Percentiles rank a stretch among this genome's conserved stretches.
These are phyloP conservation scores for Chaetomidium leptoderma DNA, from an alignment of 495 filamentous ascomycete species.

Conservation along the genomic window DNA sequence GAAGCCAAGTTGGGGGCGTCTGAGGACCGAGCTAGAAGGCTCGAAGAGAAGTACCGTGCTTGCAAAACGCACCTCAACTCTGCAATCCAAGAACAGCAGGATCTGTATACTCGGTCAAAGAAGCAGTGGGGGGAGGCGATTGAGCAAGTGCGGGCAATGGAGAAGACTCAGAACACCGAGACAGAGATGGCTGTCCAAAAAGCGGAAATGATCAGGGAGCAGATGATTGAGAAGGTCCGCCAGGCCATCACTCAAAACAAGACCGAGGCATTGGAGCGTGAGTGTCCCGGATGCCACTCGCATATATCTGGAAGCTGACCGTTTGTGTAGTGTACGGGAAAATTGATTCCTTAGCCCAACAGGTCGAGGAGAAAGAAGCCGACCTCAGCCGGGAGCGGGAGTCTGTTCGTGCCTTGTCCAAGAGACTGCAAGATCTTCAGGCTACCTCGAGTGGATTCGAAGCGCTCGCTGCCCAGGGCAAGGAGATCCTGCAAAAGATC, in stretches of 20 bases:
- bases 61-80: constrained; percentile 33
- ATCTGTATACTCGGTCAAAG: constrained; percentile 31
- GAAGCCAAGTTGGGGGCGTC: constrained; percentile 24
- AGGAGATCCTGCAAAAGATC: constrained; percentile 32
- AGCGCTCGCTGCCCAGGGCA: constrained; percentile 26
- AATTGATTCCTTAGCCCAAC: constrained; percentile 23
- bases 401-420: constrained; percentile 20
- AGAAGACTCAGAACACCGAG: constrained; percentile 14
- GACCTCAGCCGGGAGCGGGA: constrained; percentile 31
- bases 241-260: constrained; percentile 27
- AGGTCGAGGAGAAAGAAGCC: constrained; percentile 29
- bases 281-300: constrained; percentile 9
- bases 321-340: constrained; percentile 26
- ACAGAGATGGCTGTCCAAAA: constrained; percentile 27
- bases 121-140: constrained; percentile 28
- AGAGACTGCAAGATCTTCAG: constrained; percentile 29
- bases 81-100: constrained; percentile 40
- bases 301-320: constrained; percentile 4
- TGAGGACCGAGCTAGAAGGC: constrained; percentile 16
- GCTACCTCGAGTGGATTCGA: constrained; percentile 29
- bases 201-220: constrained; percentile 31
- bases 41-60: constrained; percentile 31
- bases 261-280: constrained; percentile 27
- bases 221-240: constrained; percentile 33
- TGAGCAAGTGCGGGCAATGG: constrained; percentile 24